These are phyloP conservation scores for Earliella scabrosa DNA, from an alignment of 1,284 basidiomycete species.

Conservation along the genomic window DNA sequence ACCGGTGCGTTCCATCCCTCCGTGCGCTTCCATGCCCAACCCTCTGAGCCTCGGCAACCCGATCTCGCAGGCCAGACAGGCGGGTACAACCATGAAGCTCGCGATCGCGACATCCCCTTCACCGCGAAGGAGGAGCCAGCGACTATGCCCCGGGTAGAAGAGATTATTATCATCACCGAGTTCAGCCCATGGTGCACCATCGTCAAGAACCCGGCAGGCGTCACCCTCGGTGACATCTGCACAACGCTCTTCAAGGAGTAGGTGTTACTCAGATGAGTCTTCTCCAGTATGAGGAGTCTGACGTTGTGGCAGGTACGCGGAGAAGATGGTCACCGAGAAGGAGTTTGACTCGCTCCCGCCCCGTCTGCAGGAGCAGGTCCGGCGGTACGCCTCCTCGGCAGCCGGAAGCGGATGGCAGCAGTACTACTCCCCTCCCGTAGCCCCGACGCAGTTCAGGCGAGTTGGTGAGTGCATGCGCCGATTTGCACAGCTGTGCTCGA, in stretches of 20 bases:
- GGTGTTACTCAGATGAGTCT: slow-evolving; percentile 31
- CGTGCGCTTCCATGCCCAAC: neutral
- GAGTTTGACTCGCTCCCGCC: slow-evolving; percentile 65
- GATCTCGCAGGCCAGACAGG: slow-evolving; percentile 52
- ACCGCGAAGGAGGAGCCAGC: slow-evolving; percentile 75
- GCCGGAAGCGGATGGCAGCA: slow-evolving; percentile 38
- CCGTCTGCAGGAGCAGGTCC: slow-evolving; percentile 71
- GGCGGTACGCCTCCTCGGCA: slow-evolving; percentile 56
- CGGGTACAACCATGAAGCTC: slow-evolving; percentile 61
- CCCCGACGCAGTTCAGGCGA: slow-evolving; percentile 54
- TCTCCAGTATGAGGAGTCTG: neutral
- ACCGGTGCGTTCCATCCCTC: slow-evolving; percentile 48
- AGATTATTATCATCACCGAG: slow-evolving; percentile 75
- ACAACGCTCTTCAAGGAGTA: slow-evolving; percentile 72
- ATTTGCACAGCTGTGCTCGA: too few relatives aligned
- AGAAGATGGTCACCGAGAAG: slow-evolving; percentile 64
- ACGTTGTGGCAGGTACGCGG: slow-evolving; percentile 58
- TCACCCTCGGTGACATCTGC: slow-evolving; percentile 75
- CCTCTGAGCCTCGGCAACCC: neutral
- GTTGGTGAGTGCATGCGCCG: slow-evolving; percentile 68
- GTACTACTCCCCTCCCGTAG: slow-evolving; percentile 47
- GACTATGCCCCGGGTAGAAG: slow-evolving; percentile 75
- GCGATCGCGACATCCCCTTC: slow-evolving; percentile 66
- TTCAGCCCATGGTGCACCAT: slow-evolving; percentile 80
- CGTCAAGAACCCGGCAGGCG: slow-evolving; percentile 71